A percentile compares a stretch with the other conserved stretches of the same genome.
These are phyloP conservation scores for Xylariaceae sp. DNA, from an alignment of 2,329 filamentous ascomycete species.

Conservation along the genomic window DNA sequence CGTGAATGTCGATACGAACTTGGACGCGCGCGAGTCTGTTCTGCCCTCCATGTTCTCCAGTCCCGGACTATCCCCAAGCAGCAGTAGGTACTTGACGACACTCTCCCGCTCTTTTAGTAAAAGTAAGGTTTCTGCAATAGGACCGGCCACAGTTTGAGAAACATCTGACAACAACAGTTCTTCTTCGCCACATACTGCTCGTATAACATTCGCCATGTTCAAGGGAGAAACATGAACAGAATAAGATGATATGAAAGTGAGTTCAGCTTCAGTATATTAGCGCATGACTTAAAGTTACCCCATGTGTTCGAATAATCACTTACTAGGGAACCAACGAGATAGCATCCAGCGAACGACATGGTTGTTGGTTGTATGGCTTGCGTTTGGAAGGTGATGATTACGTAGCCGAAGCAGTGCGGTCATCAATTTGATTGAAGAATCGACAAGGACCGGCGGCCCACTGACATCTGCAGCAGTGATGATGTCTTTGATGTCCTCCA, in stretches of 20 bases:
- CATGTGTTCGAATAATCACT: slow-evolving; percentile 26
- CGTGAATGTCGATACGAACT: slow-evolving; percentile 19
- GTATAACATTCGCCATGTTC: slow-evolving; percentile 66
- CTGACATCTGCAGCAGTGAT: slow-evolving; percentile 75
- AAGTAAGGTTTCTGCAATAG: slow-evolving; percentile 47
- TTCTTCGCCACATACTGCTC: slow-evolving; percentile 59
- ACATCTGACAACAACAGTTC: slow-evolving; percentile 29
- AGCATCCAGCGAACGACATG: slow-evolving; percentile 79
- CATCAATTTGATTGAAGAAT: slow-evolving; percentile 74
- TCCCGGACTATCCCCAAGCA: slow-evolving; percentile 39
- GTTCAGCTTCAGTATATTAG: slow-evolving; percentile 51
- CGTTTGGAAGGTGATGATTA: slow-evolving; percentile 64
- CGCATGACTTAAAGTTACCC: background rate
- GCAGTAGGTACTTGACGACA: slow-evolving; percentile 52
- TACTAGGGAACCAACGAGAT: slow-evolving; percentile 77
- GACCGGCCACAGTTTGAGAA: slow-evolving; percentile 42
- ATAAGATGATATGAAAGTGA: slow-evolving; percentile 61
- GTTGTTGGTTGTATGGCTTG: slow-evolving; percentile 63
- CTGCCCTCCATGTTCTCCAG: slow-evolving; percentile 6
- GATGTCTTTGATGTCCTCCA: slow-evolving; percentile 67
- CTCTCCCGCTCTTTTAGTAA: slow-evolving; percentile 39
- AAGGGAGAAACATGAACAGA: slow-evolving; percentile 60
- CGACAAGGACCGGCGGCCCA: slow-evolving; percentile 74
- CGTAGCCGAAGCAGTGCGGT: slow-evolving; percentile 62
- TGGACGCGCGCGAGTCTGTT: slow-evolving; percentile 2